Base-by-base conservation (phyloP, 2,329 filamentous ascomycete genomes). In the Colletotrichum cordylinicola region DNA sequence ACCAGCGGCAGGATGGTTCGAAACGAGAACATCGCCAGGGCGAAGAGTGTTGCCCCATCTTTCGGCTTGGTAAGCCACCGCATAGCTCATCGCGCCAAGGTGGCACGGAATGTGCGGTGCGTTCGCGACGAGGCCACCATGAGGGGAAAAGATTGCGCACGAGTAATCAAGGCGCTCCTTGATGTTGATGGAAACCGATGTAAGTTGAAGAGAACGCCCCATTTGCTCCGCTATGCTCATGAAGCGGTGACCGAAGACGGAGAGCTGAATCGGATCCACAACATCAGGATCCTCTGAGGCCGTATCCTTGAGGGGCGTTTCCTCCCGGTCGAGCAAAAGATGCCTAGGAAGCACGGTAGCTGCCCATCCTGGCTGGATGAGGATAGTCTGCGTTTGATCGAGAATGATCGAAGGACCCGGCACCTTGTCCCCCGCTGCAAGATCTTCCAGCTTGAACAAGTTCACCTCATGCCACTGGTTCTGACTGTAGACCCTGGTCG, bases 201-300 rank as follows among this genome's bases (percentile, higher is more conserved):
- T 91, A 78, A 89, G 88, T 67, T 91, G 89, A 13, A 91, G 82
- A 0, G 89, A 90, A 6, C 87, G 87, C 37, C 90, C 90, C 89
- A 91, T 91, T 76, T 91, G 90, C 75, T 91, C 90, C 1, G 90
- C 90, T 21, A 91, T 90, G 6, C 88, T 87, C 90, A 91, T 91
- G 82, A 91, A 91, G 0, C 90, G 84, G 78, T 91, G 88, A 0
- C 87, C 88, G 73, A 91, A 91, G 65, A 91, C 88, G 15, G 87
- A 90, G 4, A 91, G 85, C 37, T 88, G 84, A 43, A 91, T 90
- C 0, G 89, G 89, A 75, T 89, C 87, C n/a, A 52, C 43, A 21
- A 89, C 82, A 15, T 2, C 48, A 8, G 58, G 10, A 1, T 56
- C 48, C 21, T 39, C 43, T 0, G 3, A 52, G 43, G 0, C 48